phyloP scores from a whole-genome alignment of 257 asterid genomes.

The Capsicum chinense region DNA sequence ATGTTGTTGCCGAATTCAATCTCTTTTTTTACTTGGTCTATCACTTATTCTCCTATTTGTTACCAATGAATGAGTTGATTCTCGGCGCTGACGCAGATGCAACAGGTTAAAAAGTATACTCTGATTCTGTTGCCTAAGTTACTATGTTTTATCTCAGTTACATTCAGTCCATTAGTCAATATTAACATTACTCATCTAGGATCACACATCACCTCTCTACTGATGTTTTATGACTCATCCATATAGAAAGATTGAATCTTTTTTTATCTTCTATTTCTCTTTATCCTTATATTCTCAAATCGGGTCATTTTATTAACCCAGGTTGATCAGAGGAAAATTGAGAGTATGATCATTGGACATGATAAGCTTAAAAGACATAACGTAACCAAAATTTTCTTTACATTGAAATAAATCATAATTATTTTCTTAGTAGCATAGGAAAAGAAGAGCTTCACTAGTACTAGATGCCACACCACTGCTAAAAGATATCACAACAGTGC shows the following conservation, averaged over 20 bases:
- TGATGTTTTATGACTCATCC: constrained; percentile 12
- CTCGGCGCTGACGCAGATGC: not conserved
- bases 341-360: not conserved
- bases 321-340: not conserved
- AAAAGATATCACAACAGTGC: constrained; percentile 7
- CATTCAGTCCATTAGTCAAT: not conserved
- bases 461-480: not conserved
- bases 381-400: constrained; percentile 2
- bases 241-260: not conserved
- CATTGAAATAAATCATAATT: not conserved
- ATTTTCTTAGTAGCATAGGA: not conserved
- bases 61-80: constrained; percentile 14
- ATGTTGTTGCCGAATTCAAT: not conserved
- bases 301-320: not conserved
- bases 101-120: constrained; percentile 10
- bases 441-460: not conserved
- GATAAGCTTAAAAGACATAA: not conserved
- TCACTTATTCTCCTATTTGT: not conserved
- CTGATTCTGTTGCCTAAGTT: not conserved
- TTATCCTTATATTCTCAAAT: not conserved
- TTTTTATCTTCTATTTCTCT: not conserved
- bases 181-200: not conserved
- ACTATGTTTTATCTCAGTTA: not conserved
- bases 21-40: not conserved
- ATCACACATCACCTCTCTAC: not conserved